phyloP scores from a whole-genome alignment of 768 basidiomycete species.

The Pleurotus sapidus region DNA sequence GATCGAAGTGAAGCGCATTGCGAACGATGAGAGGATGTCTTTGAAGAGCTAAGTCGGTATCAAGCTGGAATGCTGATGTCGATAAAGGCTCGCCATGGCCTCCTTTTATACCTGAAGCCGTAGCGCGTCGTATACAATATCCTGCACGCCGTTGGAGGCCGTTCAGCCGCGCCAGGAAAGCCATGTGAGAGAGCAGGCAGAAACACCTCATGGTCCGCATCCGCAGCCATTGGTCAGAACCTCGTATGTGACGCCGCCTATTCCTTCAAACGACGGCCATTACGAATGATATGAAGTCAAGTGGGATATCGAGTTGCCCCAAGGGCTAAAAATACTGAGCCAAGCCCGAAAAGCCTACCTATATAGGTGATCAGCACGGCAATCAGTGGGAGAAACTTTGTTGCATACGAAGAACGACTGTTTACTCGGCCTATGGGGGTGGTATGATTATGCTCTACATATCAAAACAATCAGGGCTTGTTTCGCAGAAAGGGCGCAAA shows the following conservation, averaged over 20 bases:
- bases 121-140: neutral
- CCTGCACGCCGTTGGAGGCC: neutral
- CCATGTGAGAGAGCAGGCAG: constrained; percentile 2
- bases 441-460: neutral
- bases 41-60: neutral
- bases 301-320: neutral
- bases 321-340: neutral
- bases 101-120: constrained; percentile 1
- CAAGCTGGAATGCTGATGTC: neutral
- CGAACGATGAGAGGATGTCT: neutral
- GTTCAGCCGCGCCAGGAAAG: neutral
- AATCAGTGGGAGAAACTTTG: constrained; percentile 2
- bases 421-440: neutral
- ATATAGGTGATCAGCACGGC: neutral
- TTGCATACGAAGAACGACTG: neutral
- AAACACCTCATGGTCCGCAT: neutral
- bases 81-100: neutral
- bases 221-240: neutral
- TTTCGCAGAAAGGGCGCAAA: constrained; percentile 7
- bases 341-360: neutral
- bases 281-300: neutral
- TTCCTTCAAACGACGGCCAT: neutral
- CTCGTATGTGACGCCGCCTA: neutral
- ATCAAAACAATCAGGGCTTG: constrained; percentile 3
- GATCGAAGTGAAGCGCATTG: constrained; percentile 6